These are phyloP conservation scores for Rhodomyrtus tomentosa DNA, from an alignment of 345 rosid species.

Conservation along the genomic window DNA sequence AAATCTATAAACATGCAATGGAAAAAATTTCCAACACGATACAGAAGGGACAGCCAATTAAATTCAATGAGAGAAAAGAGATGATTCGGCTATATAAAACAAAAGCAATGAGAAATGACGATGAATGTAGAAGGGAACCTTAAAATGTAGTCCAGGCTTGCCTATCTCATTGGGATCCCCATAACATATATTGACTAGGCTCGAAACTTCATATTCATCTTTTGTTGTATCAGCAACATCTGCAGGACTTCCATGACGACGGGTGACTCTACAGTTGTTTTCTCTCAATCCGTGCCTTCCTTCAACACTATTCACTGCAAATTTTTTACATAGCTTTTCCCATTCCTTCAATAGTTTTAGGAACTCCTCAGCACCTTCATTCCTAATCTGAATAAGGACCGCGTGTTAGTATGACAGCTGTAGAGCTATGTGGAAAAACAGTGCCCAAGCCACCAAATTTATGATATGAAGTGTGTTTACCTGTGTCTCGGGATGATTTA, in stretches of 20 bases:
- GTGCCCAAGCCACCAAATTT: not conserved
- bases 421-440: not conserved
- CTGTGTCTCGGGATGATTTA: conserved; percentile 74
- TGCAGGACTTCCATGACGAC: conserved; percentile 14
- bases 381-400: conserved; percentile 49
- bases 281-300: conserved; percentile 9
- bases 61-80: not conserved
- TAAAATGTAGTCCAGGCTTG: conserved; percentile 50
- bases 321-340: conserved; percentile 64
- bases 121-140: conserved; percentile 30
- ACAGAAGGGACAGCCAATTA: no score
- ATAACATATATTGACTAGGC: conserved; percentile 67
- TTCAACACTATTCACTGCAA: conserved; percentile 12
- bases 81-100: not conserved
- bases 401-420: not conserved
- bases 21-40: not conserved
- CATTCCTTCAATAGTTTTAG: conserved; percentile 79
- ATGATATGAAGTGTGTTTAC: conserved; percentile 23
- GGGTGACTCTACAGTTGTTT: conserved; percentile 6
- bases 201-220: conserved; percentile 66
- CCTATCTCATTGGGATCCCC: conserved; percentile 71
- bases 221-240: conserved; percentile 18
- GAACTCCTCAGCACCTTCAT: conserved; percentile 82
- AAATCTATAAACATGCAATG: not conserved
- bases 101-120: not conserved